Percentiles rank a stretch among this genome's conserved stretches.
phyloP scores from a whole-genome alignment of 768 basidiomycete genomes.

The Tricholoma terreum region DNA sequence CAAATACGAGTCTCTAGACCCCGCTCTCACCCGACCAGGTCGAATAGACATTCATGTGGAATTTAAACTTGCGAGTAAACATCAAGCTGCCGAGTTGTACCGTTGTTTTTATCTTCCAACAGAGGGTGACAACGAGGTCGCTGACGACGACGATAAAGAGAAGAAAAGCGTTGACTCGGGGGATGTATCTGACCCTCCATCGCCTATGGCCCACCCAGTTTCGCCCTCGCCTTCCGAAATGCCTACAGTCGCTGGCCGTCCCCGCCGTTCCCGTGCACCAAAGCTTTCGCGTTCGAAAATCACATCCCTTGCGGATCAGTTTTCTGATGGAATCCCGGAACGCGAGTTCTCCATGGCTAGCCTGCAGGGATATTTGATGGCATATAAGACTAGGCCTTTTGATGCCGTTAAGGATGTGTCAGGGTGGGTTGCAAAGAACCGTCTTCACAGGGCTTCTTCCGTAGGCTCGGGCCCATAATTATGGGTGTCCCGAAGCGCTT shows the following conservation, averaged over 20 bases:
- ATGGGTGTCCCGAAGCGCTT: background rate
- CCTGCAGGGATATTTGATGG: slow-evolving; percentile 62
- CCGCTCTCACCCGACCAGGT: slow-evolving; percentile 71
- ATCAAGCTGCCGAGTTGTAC: slow-evolving; percentile 65
- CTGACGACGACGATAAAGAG: background rate
- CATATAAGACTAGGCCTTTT: slow-evolving; percentile 56
- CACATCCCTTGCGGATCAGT: slow-evolving; percentile 47
- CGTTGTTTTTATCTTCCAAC: slow-evolving; percentile 59
- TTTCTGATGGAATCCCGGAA: slow-evolving; percentile 50
- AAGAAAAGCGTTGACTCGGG: slow-evolving; percentile 14
- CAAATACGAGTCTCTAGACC: slow-evolving; percentile 62
- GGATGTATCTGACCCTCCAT: background rate
- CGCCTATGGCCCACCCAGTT: background rate
- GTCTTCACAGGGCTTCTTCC: background rate
- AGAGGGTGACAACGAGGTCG: slow-evolving; percentile 11
- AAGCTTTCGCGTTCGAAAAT: slow-evolving; percentile 38
- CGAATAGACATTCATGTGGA: slow-evolving; percentile 77
- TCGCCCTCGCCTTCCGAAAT: background rate
- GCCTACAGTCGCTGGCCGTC: slow-evolving; percentile 8
- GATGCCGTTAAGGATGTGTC: slow-evolving; percentile 45
- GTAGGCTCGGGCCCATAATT: background rate
- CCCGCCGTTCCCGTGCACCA: slow-evolving; percentile 33
- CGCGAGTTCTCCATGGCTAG: slow-evolving; percentile 46
- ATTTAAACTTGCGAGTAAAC: slow-evolving; percentile 65
- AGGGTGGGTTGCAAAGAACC: slow-evolving; percentile 49